These are phyloP conservation scores for Mortierella sp. DNA, from an alignment of 371 early-diverging fungal species.

Conservation along the genomic window DNA sequence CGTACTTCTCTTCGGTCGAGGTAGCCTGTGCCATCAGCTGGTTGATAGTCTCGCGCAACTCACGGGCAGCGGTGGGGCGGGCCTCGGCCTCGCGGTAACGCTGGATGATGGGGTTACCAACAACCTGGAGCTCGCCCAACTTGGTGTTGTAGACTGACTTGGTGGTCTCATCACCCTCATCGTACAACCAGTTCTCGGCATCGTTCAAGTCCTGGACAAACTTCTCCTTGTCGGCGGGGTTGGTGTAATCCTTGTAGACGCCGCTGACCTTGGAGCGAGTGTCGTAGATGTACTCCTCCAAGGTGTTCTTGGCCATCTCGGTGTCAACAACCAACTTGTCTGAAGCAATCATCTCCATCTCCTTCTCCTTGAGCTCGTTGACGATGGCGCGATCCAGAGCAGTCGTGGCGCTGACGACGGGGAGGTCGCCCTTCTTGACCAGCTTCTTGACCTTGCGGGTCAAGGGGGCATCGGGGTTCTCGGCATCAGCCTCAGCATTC, in stretches of 20 bases:
- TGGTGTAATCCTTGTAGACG: constrained; percentile 78
- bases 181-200: constrained; percentile 98
- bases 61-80: constrained; percentile 84
- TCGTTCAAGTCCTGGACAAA: constrained; percentile 78
- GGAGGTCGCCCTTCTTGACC: constrained; percentile 88
- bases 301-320: constrained; percentile 92
- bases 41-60: constrained; percentile 82
- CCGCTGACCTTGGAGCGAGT: constrained; percentile 89
- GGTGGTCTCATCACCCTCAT: constrained; percentile 93
- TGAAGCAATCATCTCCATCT: constrained; percentile 86
- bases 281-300: constrained; percentile 99
- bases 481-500: constrained; percentile 61
- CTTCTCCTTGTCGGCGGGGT: constrained; percentile 76
- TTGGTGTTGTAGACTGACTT: constrained; percentile 91
- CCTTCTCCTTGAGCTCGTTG: constrained; percentile 76
- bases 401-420: constrained; percentile 73
- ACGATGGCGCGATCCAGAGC: constrained; percentile 68
- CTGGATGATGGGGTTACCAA: constrained; percentile 85
- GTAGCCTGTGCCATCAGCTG: constrained; percentile 77
- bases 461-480: constrained; percentile 60
- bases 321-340: constrained; percentile 95
- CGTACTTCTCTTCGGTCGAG: constrained; percentile 84
- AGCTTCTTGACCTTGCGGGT: constrained; percentile 86
- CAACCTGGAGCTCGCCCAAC: constrained; percentile 82
- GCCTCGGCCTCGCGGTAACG: constrained; percentile 88